A percentile compares a stretch with the other conserved stretches of the same genome.
These are phyloP conservation scores for Albatrellus sp. DNA, from an alignment of 1,284 basidiomycete species.

Conservation along the genomic window DNA sequence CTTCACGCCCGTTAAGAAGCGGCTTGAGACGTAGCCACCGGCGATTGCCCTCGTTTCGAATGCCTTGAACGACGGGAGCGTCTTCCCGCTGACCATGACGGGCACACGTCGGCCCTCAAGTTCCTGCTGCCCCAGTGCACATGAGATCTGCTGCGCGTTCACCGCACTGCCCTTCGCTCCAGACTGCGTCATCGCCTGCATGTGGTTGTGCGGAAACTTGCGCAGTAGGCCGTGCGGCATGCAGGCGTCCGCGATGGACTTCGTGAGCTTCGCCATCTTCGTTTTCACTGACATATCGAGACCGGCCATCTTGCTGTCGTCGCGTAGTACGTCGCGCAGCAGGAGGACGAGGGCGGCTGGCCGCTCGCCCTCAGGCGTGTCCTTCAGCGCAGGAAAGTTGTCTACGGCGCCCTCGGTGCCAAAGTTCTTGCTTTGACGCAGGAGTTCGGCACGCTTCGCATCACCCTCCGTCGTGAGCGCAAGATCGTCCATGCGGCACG, in stretches of 20 bases:
- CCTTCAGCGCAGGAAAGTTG: conserved; percentile 67
- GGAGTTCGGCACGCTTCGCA: conserved; percentile 51
- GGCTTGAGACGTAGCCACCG: conserved; percentile 98
- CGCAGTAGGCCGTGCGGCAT: conserved; percentile 85
- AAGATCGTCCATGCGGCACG: conserved; percentile 98
- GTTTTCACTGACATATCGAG: conserved; percentile 88
- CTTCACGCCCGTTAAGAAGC: conserved; percentile 96
- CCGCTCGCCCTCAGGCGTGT: conserved; percentile 37
- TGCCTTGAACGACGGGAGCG: conserved; percentile 91
- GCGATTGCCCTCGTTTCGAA: conserved; percentile 97
- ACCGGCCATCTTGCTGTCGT: conserved; percentile 96
- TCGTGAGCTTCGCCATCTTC: conserved; percentile 75
- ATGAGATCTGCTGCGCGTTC: conserved; percentile 97
- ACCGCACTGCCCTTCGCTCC: conserved; percentile 98
- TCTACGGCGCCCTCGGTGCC: conserved; percentile 86
- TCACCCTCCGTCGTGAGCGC: conserved; percentile 82
- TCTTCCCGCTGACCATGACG: conserved; percentile 98
- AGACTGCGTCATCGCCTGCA: conserved; percentile 98
- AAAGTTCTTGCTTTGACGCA: conserved; percentile 58
- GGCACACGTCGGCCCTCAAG: conserved; percentile 97
- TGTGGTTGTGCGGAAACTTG: conserved; percentile 97
- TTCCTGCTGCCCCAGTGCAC: conserved; percentile 93
- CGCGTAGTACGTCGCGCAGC: conserved; percentile 93
- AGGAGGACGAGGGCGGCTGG: conserved; percentile 39
- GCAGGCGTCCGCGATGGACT: conserved; percentile 82